Evolutionary conservation across 2,329 filamentous ascomycete species (phyloP), one percentile per base, ranked within the genome.

Genomic region (Penicillium sp.): DNA sequence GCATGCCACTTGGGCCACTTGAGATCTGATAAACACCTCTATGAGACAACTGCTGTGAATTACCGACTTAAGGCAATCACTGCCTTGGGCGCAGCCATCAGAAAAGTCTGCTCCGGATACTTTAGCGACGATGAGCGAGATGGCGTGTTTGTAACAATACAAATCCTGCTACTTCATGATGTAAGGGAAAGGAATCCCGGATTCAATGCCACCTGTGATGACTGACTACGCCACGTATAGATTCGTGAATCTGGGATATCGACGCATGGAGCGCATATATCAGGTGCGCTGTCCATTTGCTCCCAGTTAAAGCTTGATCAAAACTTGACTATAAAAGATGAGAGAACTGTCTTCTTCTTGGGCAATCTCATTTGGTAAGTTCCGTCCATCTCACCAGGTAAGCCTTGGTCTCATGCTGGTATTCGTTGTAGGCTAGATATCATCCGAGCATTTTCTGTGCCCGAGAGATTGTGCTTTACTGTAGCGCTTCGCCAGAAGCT

Each of bases 181-280:
- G 72, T 74, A 61, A 56, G 72, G 64, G 35, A 40, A 10, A 5
- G 2, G 28, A 5, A 1, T 2, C 16, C 2, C 40, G 22, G 14
- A n/a, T 48, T n/a, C 16, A 48, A n/a, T 16, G n/a, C 22, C 16
- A 2, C 8, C 19, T 22, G 19, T 22, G 19, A 38, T 28, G 22
- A 11, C 51, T 53, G 22, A 38, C 13, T 40, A 4, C 11, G 5
- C 7, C 25, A 6, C 25, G 4, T 6, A 6, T 59, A 75, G 73
- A 74, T 75, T 22, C 67, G 62, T n/a, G 73, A 74, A 60, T 65
- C 72, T 1, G 71, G 73, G 10, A 66, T 74, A 7, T 75, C 73
- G 3, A 67, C 62, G 0, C 72, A 74, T 43, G 73, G 73, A 1
- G 71, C 68, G 40, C 73, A 74, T 52, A 74, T 74, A 11, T 73